Base-by-base conservation (phyloP, 805 yeast species). In the Candida sonorensis region DNA sequence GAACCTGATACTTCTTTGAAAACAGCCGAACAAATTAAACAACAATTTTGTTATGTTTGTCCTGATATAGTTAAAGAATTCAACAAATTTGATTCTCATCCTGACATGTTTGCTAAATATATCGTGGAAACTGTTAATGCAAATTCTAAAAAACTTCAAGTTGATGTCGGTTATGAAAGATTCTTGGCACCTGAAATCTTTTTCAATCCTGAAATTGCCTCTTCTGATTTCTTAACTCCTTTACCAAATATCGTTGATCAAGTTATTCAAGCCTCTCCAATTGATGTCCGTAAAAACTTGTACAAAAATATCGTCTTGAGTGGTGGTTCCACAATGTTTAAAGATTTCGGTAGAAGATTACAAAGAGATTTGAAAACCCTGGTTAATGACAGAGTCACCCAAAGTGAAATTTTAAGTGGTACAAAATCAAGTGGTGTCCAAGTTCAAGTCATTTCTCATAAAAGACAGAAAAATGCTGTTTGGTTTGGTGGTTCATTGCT, bases 181-280 rank as follows among this genome's bases (percentile, higher is more conserved):
- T 92, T 92, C 60, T 72, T 92, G 58, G 99, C 98, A 1, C 97
- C 98, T n/a, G 99, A 92, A 61, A 88, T 92, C 51, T 92, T 92
- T 64, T 92, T 92, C 75, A 87, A 84, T 55, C 98, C 98, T 10
- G 99, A 92, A 61, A 92, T 92, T 51, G 94, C 94, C 30, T 82
- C 95, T 4, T 77, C 95, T 7, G 97, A 92, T 59, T 92, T 82
- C 67, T 66, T 92, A 49, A 92, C 96, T 3, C 99, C 99, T 19
- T 72, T 92, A 41, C 98, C 99, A 26, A 78, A 74, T n/a, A 92
- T 85, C 13, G 97, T 92, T 33, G 99, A 92, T 61, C 83, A 77
- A 46, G 97, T 90, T 11, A 88, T 92, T 45, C 97, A 90, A 64
- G 71, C 90, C 10, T 78, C 95, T 30, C 99, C 99, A 36, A 88